phyloP scores from a whole-genome alignment of 2,329 filamentous ascomycete genomes.

The Oidium heveae region DNA sequence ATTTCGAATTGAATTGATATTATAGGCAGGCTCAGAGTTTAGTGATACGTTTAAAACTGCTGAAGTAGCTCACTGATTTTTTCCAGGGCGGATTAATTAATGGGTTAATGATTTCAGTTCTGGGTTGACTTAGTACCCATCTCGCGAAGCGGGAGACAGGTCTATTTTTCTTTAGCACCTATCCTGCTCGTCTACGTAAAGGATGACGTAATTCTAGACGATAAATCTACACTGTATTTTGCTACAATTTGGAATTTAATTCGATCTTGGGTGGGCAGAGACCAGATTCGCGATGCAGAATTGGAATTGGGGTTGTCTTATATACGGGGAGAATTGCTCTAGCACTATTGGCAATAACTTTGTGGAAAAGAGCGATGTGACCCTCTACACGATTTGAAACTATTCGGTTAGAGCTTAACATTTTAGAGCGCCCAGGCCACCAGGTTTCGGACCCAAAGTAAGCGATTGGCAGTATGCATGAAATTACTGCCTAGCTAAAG shows the following conservation, averaged over 20 bases:
- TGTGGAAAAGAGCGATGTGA: background rate
- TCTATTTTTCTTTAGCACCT: background rate
- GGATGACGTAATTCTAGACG: background rate
- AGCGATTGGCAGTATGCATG: background rate
- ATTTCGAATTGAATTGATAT: too few species aligned
- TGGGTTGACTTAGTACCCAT: background rate
- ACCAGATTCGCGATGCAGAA: background rate
- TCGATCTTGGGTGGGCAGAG: background rate
- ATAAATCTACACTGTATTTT: background rate
- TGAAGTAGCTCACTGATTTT: background rate
- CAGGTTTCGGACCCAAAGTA: background rate
- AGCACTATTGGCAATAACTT: background rate
- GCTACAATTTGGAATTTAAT: background rate
- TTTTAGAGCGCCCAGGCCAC: background rate
- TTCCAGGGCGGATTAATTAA: background rate
- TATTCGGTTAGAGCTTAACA: background rate
- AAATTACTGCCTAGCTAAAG: background rate
- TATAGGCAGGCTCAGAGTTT: too few species aligned
- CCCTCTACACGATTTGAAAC: background rate
- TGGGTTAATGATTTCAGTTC: background rate
- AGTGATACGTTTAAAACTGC: background rate
- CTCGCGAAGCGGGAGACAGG: background rate
- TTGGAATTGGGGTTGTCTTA: background rate
- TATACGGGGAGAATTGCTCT: background rate
- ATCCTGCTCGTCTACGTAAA: background rate